phyloP scores from a whole-genome alignment of 495 filamentous ascomycete genomes.

The Ascobolus immersus region DNA sequence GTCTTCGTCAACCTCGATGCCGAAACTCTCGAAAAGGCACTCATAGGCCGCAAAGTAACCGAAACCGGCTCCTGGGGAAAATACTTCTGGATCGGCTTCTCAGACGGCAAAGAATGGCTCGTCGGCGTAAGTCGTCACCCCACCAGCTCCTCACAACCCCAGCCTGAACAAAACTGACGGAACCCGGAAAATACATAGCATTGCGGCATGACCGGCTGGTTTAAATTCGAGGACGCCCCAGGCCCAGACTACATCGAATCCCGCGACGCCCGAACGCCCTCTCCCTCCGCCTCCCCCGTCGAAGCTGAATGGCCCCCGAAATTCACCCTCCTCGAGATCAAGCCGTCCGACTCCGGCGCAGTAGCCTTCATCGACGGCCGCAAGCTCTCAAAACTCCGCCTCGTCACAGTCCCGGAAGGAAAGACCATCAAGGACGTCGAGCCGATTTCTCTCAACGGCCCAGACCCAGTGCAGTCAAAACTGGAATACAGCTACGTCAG shows the following conservation, averaged over 20 bases:
- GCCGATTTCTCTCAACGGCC: constrained; percentile 72
- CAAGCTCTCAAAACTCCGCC: constrained; percentile 47
- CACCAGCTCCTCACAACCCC: constrained; percentile 45
- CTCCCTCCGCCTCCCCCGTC: constrained; percentile 42
- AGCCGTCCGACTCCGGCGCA: constrained; percentile 30
- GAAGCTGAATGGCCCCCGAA: constrained; percentile 59
- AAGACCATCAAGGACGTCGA: constrained; percentile 43
- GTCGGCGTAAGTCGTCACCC: constrained; percentile 21
- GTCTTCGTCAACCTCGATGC: constrained; percentile 43
- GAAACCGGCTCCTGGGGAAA: constrained; percentile 70
- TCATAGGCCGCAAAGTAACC: constrained; percentile 19
- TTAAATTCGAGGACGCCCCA: constrained; percentile 53
- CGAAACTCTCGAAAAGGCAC: not conserved
- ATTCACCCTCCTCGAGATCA: constrained; percentile 48
- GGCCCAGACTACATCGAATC: constrained; percentile 52
- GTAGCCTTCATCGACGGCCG: constrained; percentile 66
- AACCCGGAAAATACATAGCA: too few species aligned
- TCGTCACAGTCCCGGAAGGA: constrained; percentile 53
- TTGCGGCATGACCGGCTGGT: constrained; percentile 45
- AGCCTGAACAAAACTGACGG: too few species aligned
- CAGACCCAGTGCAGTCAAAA: constrained; percentile 59
- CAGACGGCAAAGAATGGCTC: too few species aligned
- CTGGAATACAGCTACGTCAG: constrained; percentile 47
- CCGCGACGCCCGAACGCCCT: constrained; percentile 43
- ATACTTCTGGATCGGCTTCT: constrained; percentile 55